These are phyloP conservation scores for Solanum medicagineum DNA, from an alignment of 257 asterid species.

Conservation along the genomic window DNA sequence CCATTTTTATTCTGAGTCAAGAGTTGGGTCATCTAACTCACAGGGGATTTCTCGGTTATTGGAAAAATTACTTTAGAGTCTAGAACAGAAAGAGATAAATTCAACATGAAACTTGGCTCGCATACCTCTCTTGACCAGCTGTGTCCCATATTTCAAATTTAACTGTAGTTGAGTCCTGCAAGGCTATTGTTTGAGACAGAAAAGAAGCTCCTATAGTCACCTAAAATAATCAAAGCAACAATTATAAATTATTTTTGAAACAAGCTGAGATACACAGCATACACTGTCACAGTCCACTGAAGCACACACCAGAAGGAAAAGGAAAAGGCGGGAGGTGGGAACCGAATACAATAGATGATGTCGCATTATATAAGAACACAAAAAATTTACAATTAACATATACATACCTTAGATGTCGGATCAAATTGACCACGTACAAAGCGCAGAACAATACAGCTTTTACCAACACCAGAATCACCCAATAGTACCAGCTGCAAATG, in stretches of 20 bases:
- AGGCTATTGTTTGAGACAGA: slow-evolving; percentile 92
- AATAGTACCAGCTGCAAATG: slow-evolving; percentile 72
- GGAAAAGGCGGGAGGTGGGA: background rate
- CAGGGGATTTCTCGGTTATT: background rate
- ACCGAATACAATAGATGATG: background rate
- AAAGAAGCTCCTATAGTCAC: slow-evolving; percentile 92
- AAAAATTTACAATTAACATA: background rate
- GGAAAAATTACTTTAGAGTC: background rate
- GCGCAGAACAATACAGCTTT: slow-evolving; percentile 96
- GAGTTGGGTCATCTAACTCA: background rate
- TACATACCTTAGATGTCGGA: slow-evolving; percentile 81
- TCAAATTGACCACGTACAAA: slow-evolving; percentile 98
- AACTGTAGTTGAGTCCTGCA: slow-evolving; percentile 91
- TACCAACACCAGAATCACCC: slow-evolving; percentile 98
- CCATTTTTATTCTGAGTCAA: background rate
- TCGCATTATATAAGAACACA: background rate
- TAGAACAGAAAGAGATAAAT: background rate
- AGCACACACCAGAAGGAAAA: background rate
- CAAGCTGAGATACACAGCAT: background rate
- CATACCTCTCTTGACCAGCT: slow-evolving; percentile 97
- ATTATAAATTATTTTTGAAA: background rate
- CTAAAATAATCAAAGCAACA: slow-evolving; percentile 26
- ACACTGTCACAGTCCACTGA: background rate
- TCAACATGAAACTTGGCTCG: background rate
- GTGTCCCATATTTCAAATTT: slow-evolving; percentile 99